Base-by-base conservation (phyloP, 2,329 filamentous ascomycete genomes). In the Fusarium redolens region DNA sequence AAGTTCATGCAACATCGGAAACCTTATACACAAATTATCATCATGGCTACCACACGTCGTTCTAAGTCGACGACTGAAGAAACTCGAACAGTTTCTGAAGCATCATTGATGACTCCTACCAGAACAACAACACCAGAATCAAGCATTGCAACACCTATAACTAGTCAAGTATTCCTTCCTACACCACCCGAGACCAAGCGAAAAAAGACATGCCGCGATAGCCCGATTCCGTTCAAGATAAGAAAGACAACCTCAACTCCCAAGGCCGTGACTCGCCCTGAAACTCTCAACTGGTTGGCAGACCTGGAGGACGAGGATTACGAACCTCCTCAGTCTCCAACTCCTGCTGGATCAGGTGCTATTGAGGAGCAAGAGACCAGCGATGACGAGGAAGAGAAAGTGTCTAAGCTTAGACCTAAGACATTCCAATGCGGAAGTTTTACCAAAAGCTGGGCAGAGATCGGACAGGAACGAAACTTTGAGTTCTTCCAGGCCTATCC, bases 401-500 rank as follows among this genome's bases (percentile, higher is more conserved):
- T 17, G 18, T 20, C 22, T 10, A 8, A 28, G 6, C 45, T 31
- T 15, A 12, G 12, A 12, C 31, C 60, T 15, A 73, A 69, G 28
- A 45, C 47, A 25, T 75, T 73, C 37, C 57, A 51, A 17, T 70
- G 65, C 28, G 56, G 55, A 33, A 35, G 28, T 30, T 48, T 47
- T 20, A n/a, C 57, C 12, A 35, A 20, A 20, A 22, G 51, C 13
- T 54, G 56, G 61, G 48, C 56, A 15, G 50, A 52, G 17, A 35
- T 43, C 6, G 51, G 44, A 25, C 28, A 22, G 35, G 18, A 54
- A 25, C 44, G 30, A 15, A 45, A 22, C 31, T 47, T 74, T 14
- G 69, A 74, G 33, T 65, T 58, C 54, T 73, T 71, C 45, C 72
- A 71, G 25, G 72, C 66, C 31, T 73, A 73, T 52, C 72, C 72